These are phyloP conservation scores for Waltiozyma sp. DNA, from an alignment of 1,139 yeast genomes.

Conservation along the genomic window DNA sequence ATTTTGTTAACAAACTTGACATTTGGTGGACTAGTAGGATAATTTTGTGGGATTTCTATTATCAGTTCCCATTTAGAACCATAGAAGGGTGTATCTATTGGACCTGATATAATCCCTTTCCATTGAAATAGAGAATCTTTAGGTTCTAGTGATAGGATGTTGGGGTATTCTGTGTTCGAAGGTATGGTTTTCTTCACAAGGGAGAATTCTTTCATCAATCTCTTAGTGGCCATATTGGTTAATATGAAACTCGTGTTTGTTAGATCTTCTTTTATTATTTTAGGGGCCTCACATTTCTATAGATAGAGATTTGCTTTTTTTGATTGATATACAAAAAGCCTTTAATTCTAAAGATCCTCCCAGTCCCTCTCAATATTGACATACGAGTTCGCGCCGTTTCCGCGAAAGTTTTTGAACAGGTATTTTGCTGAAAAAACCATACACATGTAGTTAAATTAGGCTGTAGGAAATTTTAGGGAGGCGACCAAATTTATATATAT, in stretches of 20 bases:
- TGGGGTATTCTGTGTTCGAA: constrained; percentile 22
- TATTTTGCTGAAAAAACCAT: too few relatives aligned
- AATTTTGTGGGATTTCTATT: constrained; percentile 39
- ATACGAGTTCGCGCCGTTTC: too few relatives aligned
- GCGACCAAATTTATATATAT: too few relatives aligned
- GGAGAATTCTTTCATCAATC: constrained; percentile 37
- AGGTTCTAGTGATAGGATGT: constrained; percentile 36
- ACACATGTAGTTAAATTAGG: too few relatives aligned
- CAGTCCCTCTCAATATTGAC: too few relatives aligned
- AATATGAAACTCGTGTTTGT: neutral
- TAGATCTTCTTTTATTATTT: too few relatives aligned
- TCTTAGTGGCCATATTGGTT: constrained; percentile 20
- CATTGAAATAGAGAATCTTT: constrained; percentile 39
- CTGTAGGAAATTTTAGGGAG: too few relatives aligned
- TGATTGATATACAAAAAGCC: too few relatives aligned
- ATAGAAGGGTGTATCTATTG: constrained; percentile 40
- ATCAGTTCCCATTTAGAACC: constrained; percentile 48
- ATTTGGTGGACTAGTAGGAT: constrained; percentile 65
- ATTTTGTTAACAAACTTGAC: constrained; percentile 44
- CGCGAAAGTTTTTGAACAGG: too few relatives aligned
- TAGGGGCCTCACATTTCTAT: too few relatives aligned
- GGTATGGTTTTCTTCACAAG: constrained; percentile 25
- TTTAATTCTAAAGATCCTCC: too few relatives aligned
- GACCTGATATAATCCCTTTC: constrained; percentile 53
- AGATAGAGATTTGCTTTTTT: too few relatives aligned